Conservation (phyloP, 371 early-diverging fungal species). For the Thermomucor indicae-seudaticae region DNA sequence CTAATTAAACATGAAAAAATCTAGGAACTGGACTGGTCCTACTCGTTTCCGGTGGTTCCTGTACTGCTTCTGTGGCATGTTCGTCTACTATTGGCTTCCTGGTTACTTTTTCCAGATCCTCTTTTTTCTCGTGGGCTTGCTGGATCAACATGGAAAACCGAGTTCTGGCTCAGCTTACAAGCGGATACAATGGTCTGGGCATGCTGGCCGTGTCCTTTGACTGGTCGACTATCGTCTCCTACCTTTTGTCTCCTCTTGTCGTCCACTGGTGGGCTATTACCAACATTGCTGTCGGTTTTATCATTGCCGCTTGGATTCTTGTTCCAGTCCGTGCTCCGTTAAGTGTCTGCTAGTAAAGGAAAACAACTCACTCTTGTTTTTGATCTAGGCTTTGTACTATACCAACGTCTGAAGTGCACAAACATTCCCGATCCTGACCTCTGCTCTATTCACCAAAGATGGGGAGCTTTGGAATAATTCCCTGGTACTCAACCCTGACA, state of each 20-base stretch:
- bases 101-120: conserved; percentile 70
- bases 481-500: conserved; percentile 49
- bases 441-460: conserved; percentile 31
- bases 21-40: conserved; percentile 42
- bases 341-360: neutral
- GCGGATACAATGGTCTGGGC: conserved; percentile 63
- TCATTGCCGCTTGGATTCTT: conserved; percentile 71
- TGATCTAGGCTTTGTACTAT: conserved; percentile 52
- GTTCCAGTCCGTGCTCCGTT: conserved; percentile 31
- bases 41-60: conserved; percentile 65
- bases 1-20: too few species aligned
- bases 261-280: conserved; percentile 72
- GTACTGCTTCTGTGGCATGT: conserved; percentile 49
- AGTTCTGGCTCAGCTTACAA: conserved; percentile 45
- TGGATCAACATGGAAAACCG: conserved; percentile 59
- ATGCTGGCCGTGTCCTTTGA: conserved; percentile 68
- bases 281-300: conserved; percentile 67
- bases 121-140: conserved; percentile 73
- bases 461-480: conserved; percentile 56
- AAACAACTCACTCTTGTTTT: neutral
- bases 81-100: conserved; percentile 78
- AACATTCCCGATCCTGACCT: conserved; percentile 57
- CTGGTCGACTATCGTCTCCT: conserved; percentile 70
- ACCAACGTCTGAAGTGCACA: conserved; percentile 62
- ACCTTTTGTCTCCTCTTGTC: conserved; percentile 66